Percentiles rank a stretch among this genome's conserved stretches.
phyloP scores from a whole-genome alignment of 495 filamentous ascomycete species.

The Neurospora sp. region DNA sequence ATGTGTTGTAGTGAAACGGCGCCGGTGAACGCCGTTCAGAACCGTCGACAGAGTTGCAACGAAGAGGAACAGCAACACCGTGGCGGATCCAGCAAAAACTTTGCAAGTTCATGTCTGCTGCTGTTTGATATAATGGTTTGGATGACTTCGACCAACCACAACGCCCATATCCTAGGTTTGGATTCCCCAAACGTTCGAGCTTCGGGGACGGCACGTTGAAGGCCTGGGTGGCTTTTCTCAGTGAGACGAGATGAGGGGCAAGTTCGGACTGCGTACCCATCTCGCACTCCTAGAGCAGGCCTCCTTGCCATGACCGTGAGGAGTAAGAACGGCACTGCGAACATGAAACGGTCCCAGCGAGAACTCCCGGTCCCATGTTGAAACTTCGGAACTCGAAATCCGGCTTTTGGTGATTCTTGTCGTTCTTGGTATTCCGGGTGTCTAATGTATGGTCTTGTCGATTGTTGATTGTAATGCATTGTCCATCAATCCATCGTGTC shows the following conservation, averaged over 20 bases:
- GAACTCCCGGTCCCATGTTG: not conserved
- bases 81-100: not conserved
- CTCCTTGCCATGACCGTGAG: not conserved
- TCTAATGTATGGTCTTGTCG: not conserved
- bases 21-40: not conserved
- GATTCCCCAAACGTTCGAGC: not conserved
- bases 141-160: not conserved
- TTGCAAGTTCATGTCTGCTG: not conserved
- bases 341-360: not conserved
- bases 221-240: not conserved
- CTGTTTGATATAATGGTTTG: not conserved
- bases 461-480: not conserved
- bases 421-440: not conserved
- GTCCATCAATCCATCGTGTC: not conserved
- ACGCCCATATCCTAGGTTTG: not conserved
- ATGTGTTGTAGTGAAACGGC: not conserved
- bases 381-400: not conserved
- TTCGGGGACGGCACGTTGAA: not conserved
- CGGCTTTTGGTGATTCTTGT: not conserved
- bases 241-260: not conserved
- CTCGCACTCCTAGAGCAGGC: not conserved
- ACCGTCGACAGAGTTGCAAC: not conserved
- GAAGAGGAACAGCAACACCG: not conserved
- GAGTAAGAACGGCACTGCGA: not conserved
- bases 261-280: not conserved